Evolutionary conservation across 441 rosid species (phyloP).

Genomic region (Dalechampia spathulata): DNA sequence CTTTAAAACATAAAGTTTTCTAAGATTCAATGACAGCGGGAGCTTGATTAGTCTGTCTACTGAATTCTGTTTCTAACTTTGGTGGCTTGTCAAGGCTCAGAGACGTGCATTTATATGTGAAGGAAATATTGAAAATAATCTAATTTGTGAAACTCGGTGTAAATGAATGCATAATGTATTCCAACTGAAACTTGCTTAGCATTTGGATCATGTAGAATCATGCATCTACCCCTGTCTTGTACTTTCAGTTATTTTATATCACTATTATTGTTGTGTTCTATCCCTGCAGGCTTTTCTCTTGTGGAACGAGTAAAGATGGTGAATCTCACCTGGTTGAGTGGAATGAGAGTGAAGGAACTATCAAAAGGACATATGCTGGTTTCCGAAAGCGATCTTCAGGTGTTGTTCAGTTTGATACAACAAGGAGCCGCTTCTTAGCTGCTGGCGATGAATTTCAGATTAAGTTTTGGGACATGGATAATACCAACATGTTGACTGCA

Average conservation of each 20-base stretch:
- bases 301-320: conserved; percentile 84
- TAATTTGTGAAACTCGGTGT: too few species aligned
- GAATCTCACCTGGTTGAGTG: conserved; percentile 81
- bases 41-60: neutral
- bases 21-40: too few species aligned
- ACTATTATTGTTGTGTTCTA: neutral
- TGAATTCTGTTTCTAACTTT: neutral
- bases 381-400: conserved; percentile 62
- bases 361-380: conserved; percentile 59
- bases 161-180: too few species aligned
- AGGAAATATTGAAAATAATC: too few species aligned
- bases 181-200: too few species aligned
- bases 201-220: neutral
- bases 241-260: neutral
- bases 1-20: too few species aligned
- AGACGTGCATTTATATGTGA: neutral
- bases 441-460: conserved; percentile 74
- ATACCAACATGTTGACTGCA: conserved; percentile 39
- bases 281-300: conserved; percentile 33
- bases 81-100: neutral
- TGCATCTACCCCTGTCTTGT: neutral
- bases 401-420: conserved; percentile 69
- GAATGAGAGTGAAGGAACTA: conserved; percentile 78
- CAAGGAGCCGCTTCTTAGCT: conserved; percentile 66
- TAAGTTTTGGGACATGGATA: conserved; percentile 88